Evolutionary conservation across 2,329 filamentous ascomycete species (phyloP), one percentile per base, ranked within the genome.

Genomic region (Pseudogymnoascus sp.): DNA sequence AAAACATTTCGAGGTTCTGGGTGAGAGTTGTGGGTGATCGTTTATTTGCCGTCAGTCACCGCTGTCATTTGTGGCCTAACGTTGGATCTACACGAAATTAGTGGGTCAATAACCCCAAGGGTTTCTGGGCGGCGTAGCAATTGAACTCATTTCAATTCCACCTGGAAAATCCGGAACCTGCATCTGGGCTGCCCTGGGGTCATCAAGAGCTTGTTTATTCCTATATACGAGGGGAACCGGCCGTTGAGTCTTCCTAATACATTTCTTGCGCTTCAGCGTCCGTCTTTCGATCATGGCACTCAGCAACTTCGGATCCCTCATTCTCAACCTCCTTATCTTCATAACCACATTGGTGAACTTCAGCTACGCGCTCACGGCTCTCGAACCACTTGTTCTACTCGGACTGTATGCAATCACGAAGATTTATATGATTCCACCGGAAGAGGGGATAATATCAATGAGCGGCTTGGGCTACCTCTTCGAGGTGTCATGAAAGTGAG

Each of bases 281-380:
- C n/a, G n/a, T 21, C 51, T 34, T 21, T 4, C 39, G 34, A 64
- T 60, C 66, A 83, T 83, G 81, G 77, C 81, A 70, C 74, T 83
- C 64, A 75, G 76, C 69, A 79, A 83, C 73, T 71, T 83, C 26
- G 81, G 81, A 60, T 78, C 80, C n/a, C 73, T 81, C 36, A 71
- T 83, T 66, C 74, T 83, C 61, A 76, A 81, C 67, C 75, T 82
- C 67, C 74, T 82, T 62, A 79, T 83, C 69, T 83, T 83, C 70
- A 73, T 83, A 67, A 80, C 79, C 42, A 81, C 81, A 61, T 74
- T 83, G 63, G 76, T 81, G 66, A 82, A 83, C 71, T 79, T 83
- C 69, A 78, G 77, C 69, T 78, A 80, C 66, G 80, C 79, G 64
- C 75, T 83, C 64, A 75, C 79, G 16, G 75, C 79, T 65, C 77